Evolutionary conservation across 805 yeast species (phyloP).

Genomic region (Yarrowia sp.): DNA sequence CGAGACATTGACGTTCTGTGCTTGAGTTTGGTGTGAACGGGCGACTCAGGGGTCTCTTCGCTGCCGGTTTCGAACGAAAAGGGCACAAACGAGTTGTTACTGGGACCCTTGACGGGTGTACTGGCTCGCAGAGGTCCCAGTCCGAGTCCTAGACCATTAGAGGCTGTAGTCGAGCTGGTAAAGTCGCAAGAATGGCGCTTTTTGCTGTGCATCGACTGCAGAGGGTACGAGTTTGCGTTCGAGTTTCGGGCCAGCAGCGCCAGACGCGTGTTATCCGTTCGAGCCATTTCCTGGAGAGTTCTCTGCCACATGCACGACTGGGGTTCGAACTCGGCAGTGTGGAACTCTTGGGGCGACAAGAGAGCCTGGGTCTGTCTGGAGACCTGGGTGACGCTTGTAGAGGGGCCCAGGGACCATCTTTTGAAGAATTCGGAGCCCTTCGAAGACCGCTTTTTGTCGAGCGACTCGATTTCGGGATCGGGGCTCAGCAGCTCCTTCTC

Average conservation of each 20-base stretch:
- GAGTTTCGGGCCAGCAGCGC: constrained; percentile 21
- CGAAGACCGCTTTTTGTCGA: constrained; percentile 28
- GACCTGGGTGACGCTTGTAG: constrained; percentile 27
- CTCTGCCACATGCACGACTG: constrained; percentile 31
- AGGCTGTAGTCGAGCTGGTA: not conserved
- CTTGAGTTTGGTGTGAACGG: constrained; percentile 1
- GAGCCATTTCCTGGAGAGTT: constrained; percentile 38
- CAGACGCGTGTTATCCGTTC: constrained; percentile 34
- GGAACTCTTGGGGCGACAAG: constrained; percentile 31
- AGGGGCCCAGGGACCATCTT: constrained; percentile 28
- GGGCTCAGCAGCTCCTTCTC: constrained; percentile 32
- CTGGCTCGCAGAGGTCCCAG: constrained; percentile 13
- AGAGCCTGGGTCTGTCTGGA: constrained; percentile 32
- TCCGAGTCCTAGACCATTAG: constrained; percentile 15
- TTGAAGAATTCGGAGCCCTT: constrained; percentile 32
- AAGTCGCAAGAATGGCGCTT: constrained; percentile 30
- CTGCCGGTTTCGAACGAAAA: constrained; percentile 27
- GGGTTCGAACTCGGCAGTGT: constrained; percentile 11
- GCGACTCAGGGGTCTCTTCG: constrained; percentile 8
- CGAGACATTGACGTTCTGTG: constrained; percentile 19
- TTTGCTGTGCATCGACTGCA: constrained; percentile 25
- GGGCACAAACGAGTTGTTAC: constrained; percentile 9
- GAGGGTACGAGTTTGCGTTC: constrained; percentile 14
- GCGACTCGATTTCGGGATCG: constrained; percentile 28
- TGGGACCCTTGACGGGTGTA: constrained; percentile 11